Base-by-base conservation (phyloP, 2,329 filamentous ascomycete genomes). In the Leptographium lundbergii region DNA sequence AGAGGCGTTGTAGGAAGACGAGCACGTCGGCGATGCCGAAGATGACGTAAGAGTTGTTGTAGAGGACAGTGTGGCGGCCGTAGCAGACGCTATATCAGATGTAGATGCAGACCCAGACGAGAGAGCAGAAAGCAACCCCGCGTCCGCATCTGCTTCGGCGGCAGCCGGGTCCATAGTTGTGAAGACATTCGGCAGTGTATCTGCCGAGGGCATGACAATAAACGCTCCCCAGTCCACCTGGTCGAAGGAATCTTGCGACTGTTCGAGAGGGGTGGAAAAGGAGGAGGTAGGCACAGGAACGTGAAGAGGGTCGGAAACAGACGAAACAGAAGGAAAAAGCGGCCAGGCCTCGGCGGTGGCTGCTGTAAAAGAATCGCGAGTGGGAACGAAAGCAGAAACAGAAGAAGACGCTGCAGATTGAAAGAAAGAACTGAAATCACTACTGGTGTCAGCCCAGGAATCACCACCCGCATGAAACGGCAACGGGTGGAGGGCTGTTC, bases 211-310 rank as follows among this genome's bases (percentile, higher is more conserved):
- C 27, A 62, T 51, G 45, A 29, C 36, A 19, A 60, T 42, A 7
- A 60, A 60, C 2, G 58, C 52, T 14, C 55, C 47, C 60, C 60
- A 63, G 42, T 63, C 61, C 7, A 60, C 17, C 17, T 34, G 19
- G 17, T 56, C 45, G 25, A 52, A 29, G 17, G 54, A 48, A 14
- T 57, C 48, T 19, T 45, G 29, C 22, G 24, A 17, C 5, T 4
- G 54, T 3, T 59, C 24, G 14, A 22, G 50, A 14, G 60, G 57
- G 1, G 59, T 56, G n/a, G 57, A 57, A n/a, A 56, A 55, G 36
- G 57, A 27, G 59, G 54, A 17, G 52, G 56, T 17, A 48, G 42
- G 3, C 42, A 53, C 34, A 22, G 55, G 39, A 3, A 17, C 36
- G 36, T 39, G 17, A 17, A 39, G 36, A 39, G 45, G 57, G 2